Evolutionary conservation across 2,329 filamentous ascomycete species (phyloP), one percentile per base, ranked within the genome.

Genomic region (Monosporascus cannonballus): DNA sequence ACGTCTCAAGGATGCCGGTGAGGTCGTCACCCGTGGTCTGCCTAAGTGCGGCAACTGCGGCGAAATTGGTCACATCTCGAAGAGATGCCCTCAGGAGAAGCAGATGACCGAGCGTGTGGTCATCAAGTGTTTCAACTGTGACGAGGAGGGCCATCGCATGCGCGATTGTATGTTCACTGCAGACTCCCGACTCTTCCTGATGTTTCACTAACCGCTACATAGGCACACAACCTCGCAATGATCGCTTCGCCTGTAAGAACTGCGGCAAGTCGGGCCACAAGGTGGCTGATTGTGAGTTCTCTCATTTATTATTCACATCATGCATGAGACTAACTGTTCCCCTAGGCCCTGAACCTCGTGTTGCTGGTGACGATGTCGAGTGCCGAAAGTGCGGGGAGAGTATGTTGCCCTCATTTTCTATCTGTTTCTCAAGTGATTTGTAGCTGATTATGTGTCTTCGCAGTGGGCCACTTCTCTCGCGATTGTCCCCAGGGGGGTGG

Each of bases 161-260:
- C 83, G 86, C 49, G 85, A 90, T 59, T 90, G 87, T 83, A 62
- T 69, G 79, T 70, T 51, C 6, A n/a, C n/a, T 17, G 7, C 20
- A 44, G 39, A 4, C 39, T n/a, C 5, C 14, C 48, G 9, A 8
- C 14, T 37, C 38, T 50, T 6, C n/a, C 25, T 34, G 30, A 48
- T 51, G 24, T 27, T 25, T 51, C 37, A 55, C 56, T 61, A 57
- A 62, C 52, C 34, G 41, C 17, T 5, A 49, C 9, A 53, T 24
- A 83, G 81, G 83, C 61, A 76, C 80, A 4, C 69, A 73, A n/a
- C 79, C 81, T 24, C 81, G 86, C 48, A 70, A 81, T 30, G 81
- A 87, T 71, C 83, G 75, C 52, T 84, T 79, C 58, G 83, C 81
- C 7, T 89, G 86, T 77, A 81, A 78, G 65, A 89, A 89, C 65